A percentile compares a stretch with the other conserved stretches of the same genome.
These are phyloP conservation scores for Hyaloscypha hepaticicola DNA, from an alignment of 495 filamentous ascomycete species.

Conservation along the genomic window DNA sequence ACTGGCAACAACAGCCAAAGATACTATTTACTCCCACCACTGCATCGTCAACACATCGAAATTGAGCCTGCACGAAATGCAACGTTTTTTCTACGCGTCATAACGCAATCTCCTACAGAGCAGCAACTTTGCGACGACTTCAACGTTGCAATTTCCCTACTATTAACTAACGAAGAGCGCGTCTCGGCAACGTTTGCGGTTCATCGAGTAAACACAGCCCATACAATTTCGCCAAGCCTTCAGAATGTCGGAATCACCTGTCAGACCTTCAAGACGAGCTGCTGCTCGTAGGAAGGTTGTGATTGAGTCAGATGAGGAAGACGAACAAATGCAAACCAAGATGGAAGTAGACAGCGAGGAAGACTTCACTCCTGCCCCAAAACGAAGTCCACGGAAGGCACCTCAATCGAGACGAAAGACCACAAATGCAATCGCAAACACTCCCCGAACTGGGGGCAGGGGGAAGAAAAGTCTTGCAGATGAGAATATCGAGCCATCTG, in stretches of 20 bases:
- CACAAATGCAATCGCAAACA: conserved; percentile 41
- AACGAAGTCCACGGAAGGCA: conserved; percentile 43
- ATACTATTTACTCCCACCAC: conserved; percentile 16
- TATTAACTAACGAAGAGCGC: not conserved
- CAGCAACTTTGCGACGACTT: not conserved
- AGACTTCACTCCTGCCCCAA: conserved; percentile 76
- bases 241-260: conserved; percentile 44
- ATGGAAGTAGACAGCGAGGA: conserved; percentile 65
- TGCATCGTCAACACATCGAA: not conserved
- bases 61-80: not conserved
- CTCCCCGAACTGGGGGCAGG: conserved; percentile 32
- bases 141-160: not conserved
- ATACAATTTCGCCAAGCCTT: not conserved
- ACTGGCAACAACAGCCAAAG: not conserved
- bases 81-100: conserved; percentile 12
- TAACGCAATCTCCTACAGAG: not conserved
- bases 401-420: conserved; percentile 56
- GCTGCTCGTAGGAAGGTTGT: conserved; percentile 67
- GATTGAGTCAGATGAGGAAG: conserved; percentile 71
- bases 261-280: conserved; percentile 72
- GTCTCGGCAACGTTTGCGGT: not conserved
- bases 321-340: conserved; percentile 51
- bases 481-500: conserved; percentile 56
- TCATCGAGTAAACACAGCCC: not conserved
- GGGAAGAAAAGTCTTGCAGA: conserved; percentile 38